Evolutionary conservation across 2,329 filamentous ascomycete genomes (phyloP).

Genomic region (Orbilia quercus): DNA sequence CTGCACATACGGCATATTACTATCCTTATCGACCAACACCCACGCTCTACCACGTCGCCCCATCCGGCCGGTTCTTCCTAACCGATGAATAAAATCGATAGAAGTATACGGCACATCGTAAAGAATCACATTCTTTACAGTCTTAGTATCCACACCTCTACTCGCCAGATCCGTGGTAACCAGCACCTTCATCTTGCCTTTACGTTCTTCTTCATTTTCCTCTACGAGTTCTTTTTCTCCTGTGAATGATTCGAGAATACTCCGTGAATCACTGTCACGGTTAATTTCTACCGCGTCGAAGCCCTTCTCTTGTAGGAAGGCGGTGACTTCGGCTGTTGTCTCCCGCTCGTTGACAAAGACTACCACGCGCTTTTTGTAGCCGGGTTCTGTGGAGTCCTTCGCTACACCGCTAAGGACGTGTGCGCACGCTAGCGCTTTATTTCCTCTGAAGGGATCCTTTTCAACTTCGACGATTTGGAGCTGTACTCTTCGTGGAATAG

Average conservation of each 20-base stretch:
- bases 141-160: conserved; percentile 90
- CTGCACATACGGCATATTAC: conserved; percentile 87
- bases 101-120: conserved; percentile 98
- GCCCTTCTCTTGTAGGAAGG: conserved; percentile 83
- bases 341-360: conserved; percentile 98
- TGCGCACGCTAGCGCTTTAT: conserved; percentile 91
- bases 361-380: conserved; percentile 83
- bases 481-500: conserved; percentile 92
- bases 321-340: conserved; percentile 81
- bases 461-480: conserved; percentile 92
- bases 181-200: conserved; percentile 76
- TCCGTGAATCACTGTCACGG: conserved; percentile 81
- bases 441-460: conserved; percentile 91
- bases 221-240: conserved; percentile 60
- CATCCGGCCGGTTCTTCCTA: conserved; percentile 93
- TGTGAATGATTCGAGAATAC: conserved; percentile 82
- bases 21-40: conserved; percentile 88
- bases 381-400: conserved; percentile 73
- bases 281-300: conserved; percentile 88
- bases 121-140: conserved; percentile 88
- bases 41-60: conserved; percentile 87
- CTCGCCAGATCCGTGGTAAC: conserved; percentile 95
- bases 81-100: conserved; percentile 96
- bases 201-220: conserved; percentile 17
- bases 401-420: conserved; percentile 95